Evolutionary conservation across 106 monocot species (phyloP), one percentile per base, ranked within the genome.

Genomic region (Acorus calamus): DNA sequence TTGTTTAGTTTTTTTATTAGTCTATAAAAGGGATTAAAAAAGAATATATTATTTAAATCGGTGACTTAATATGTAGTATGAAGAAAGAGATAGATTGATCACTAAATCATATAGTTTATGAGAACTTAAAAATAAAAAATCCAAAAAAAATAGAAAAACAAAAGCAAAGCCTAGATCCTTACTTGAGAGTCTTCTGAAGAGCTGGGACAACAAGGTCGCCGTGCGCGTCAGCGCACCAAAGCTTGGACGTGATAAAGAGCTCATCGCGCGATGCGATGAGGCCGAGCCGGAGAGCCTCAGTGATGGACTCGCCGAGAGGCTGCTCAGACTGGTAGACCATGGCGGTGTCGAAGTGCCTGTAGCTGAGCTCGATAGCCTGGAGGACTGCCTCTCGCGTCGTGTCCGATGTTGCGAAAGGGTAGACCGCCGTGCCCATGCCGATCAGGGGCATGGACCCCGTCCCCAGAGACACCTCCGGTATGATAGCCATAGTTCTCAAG

Each of bases 261-360:
- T 74, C 79, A 7, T 55, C 59, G 6, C 79, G 57, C 14, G 73
- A 60, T 9, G 42, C 6, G 52, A 79, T 42, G 49, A 69, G 51
- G 8, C 79, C 74, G 0, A 12, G 6, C 3, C 9, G 5, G 11
- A 79, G 11, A 3, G 79, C 79, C 11, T 63, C 57, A 3, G 64
- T 11, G 42, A 69, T 49, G 13, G 69, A 73, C 2, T 44, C 57
- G 8, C 79, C 79, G 28, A 79, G 49, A 44, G 79, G 42, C 64
- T 45, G 58, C 69, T 79, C 79, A 10, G 67, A 69, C 11, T 46
- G 52, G 53, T 79, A 79, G 52, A 77, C n/a, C 7, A 69, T 42
- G 8, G 72, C 81, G 0, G 77, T 81, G 66, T 81, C 81, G 56
- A 81, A 77, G 69, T 81, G 81, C 14, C 77, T 73, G 66, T 81